Conservation (phyloP, 306 rosid genomes). For the Sicyos baderoa region DNA sequence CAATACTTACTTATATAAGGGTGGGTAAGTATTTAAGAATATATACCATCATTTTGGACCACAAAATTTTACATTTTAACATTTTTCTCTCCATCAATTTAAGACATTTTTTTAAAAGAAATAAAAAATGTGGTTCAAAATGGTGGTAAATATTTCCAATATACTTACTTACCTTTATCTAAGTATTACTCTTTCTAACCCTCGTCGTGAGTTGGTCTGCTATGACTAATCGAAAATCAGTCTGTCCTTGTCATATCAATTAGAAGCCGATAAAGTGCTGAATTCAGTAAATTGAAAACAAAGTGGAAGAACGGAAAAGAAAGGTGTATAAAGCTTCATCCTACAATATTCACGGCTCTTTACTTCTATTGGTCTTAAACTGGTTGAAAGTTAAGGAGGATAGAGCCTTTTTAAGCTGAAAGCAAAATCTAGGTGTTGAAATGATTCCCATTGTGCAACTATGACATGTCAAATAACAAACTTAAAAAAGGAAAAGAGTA, state of each 20-base stretch:
- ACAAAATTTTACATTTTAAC: no score
- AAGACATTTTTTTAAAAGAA: no score
- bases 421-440: not conserved
- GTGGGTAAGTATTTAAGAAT: no score
- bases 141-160: no score
- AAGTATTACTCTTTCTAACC: no score
- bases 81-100: no score
- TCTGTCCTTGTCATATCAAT: not conserved
- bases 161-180: no score
- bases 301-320: no score
- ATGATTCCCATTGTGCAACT: conserved; percentile 4
- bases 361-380: not conserved
- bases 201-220: conserved; percentile 9
- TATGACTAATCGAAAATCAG: not conserved
- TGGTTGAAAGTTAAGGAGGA: not conserved
- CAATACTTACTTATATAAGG: no score
- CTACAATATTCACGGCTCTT: not conserved
- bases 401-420: not conserved
- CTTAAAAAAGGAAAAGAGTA: not conserved
- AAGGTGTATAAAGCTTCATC: not conserved
- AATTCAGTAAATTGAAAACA: not conserved
- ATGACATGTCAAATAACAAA: not conserved
- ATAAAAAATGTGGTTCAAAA: no score
- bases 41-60: no score
- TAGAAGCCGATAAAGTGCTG: conserved; percentile 5